Conservation (phyloP, 352 stramenopile species). For the Halophytophthora batemanensis region DNA sequence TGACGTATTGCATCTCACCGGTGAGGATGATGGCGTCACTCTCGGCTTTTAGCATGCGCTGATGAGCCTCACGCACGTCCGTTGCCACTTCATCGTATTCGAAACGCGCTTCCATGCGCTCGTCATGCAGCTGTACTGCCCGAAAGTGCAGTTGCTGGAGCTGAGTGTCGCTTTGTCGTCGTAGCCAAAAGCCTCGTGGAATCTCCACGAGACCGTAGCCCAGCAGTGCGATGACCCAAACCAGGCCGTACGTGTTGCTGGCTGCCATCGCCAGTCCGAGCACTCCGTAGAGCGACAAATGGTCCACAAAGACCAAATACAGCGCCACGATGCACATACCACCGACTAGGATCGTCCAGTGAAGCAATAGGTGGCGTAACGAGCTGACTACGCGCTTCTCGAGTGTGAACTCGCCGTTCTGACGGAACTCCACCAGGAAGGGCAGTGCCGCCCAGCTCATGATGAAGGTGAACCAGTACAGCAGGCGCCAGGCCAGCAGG, state of each 20-base stretch:
- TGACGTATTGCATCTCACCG: constrained; percentile 61
- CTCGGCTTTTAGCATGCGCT: constrained; percentile 52
- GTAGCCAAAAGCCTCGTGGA: constrained; percentile 47
- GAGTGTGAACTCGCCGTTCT: constrained; percentile 60
- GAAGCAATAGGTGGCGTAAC: constrained; percentile 40
- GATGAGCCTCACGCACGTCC: constrained; percentile 33
- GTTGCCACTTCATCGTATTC: constrained; percentile 49
- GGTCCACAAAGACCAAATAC: constrained; percentile 60
- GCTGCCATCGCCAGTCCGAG: constrained; percentile 54
- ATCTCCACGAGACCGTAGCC: constrained; percentile 64
- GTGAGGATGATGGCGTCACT: constrained; percentile 62
- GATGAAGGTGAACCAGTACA: constrained; percentile 69
- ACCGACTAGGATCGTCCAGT: constrained; percentile 50
- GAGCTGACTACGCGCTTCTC: constrained; percentile 35
- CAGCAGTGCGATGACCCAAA: constrained; percentile 58
- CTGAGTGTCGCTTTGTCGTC: constrained; percentile 29
- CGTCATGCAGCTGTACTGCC: constrained; percentile 57
- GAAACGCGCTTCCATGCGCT: constrained; percentile 64
- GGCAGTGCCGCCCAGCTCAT: constrained; percentile 65
- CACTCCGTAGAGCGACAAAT: constrained; percentile 49
- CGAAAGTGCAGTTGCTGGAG: constrained; percentile 49
- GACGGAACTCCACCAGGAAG: constrained; percentile 55
- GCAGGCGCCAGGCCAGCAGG: constrained; percentile 39
- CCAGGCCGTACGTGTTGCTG: constrained; percentile 66
- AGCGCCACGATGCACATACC: constrained; percentile 23